Evolutionary conservation across 371 early-diverging fungal species (phyloP), one percentile per base, ranked within the genome.

Genomic region (Saksenaea oblongispora): DNA sequence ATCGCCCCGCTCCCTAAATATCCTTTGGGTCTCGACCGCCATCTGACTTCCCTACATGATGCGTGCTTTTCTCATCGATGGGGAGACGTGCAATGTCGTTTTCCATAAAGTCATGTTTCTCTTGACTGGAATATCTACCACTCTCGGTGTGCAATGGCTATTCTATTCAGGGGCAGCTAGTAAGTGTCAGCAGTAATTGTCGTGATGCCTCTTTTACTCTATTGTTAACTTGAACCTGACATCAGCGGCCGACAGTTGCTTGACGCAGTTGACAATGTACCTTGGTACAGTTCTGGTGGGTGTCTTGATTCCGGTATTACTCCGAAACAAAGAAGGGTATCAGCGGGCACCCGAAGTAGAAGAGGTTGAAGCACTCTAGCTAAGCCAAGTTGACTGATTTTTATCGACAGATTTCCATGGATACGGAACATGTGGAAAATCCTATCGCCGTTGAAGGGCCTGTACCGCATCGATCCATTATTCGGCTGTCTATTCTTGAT

Each of bases 111-210:
- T 76, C 15, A 66, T 74, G n/a, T 88, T 86, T 60, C 64, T 88
- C 0, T 13, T 79, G 22, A 82, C 87, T 18, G 89, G 89, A 3
- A 66, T 88, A 15, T 79, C 71, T 57, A 80, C 80, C 10, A 86
- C 89, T 7, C 72, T 88, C 26, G 86, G 83, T 1, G 74, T 78
- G 1, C 89, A 88, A 63, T 88, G 85, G 84, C 57, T 88, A n/a
- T 84, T 86, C 56, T 88, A 88, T 65, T 77, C 82, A 60, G 87
- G 87, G 37, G 89, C 86, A 42, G 86, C 89, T 4, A 84, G 87
- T 86, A 83, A 79, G 77, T 57, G 15, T 59, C n/a, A 17, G 34
- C 14, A 44, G 2, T 56, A 63, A 14, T 58, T 31, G 39, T 55
- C 22, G 10, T 18, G 34, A 10, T 9, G 9, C 22, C 18, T 22